These are phyloP conservation scores for Phaffomyces opuntiae DNA, from an alignment of 805 yeast genomes.

Conservation along the genomic window DNA sequence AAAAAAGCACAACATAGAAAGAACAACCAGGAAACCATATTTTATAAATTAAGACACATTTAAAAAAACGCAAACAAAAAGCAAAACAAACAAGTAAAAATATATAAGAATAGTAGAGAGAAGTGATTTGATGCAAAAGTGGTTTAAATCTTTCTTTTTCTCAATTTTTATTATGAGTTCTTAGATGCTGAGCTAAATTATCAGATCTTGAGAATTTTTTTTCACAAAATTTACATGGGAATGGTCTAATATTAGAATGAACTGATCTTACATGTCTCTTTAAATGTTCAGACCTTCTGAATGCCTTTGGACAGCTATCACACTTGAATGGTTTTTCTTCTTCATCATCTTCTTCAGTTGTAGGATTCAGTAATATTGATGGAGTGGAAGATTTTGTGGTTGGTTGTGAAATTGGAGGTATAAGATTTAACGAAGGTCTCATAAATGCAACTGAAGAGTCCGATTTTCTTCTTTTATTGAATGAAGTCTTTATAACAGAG, in stretches of 20 bases:
- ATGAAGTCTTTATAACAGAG: conserved; percentile 3
- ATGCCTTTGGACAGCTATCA: conserved; percentile 53
- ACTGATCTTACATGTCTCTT: conserved; percentile 67
- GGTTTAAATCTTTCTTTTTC: background rate
- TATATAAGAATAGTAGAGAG: too few relatives aligned
- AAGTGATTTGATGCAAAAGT: too few relatives aligned
- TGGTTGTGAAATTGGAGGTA: conserved; percentile 2
- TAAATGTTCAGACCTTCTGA: conserved; percentile 70
- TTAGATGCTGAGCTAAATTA: conserved; percentile 59
- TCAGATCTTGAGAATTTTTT: conserved; percentile 63
- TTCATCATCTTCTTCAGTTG: conserved; percentile 9
- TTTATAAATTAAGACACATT: too few relatives aligned
- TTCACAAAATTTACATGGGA: conserved; percentile 51
- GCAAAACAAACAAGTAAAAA: too few relatives aligned
- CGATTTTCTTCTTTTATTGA: conserved; percentile 20
- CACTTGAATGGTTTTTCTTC: conserved; percentile 56
- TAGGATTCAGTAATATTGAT: background rate
- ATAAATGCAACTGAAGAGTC: conserved; percentile 14
- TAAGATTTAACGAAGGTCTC: conserved; percentile 1
- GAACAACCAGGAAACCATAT: too few relatives aligned
- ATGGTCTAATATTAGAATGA: conserved; percentile 68
- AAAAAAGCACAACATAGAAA: too few relatives aligned
- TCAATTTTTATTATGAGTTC: conserved; percentile 36
- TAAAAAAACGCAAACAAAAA: too few relatives aligned
- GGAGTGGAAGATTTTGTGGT: conserved; percentile 5